Percentiles rank a stretch among this genome's conserved stretches.
phyloP scores from a whole-genome alignment of 306 rosid species.

The Herpetospermum pedunculosum region DNA sequence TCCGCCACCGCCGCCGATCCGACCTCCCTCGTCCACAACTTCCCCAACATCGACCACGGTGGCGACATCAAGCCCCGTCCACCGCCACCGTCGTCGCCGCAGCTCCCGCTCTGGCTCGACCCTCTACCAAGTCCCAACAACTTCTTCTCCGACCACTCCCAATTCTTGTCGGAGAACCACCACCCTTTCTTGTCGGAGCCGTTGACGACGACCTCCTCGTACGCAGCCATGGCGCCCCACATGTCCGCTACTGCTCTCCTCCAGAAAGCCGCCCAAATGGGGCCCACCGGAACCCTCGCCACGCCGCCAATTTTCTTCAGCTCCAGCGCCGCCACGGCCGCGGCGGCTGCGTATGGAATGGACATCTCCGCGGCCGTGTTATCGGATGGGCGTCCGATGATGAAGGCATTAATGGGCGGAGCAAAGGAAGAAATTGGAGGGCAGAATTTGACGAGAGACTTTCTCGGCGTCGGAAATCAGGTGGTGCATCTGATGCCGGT shows the following conservation, averaged over 20 bases:
- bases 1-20: background rate
- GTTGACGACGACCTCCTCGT: conserved; percentile 25
- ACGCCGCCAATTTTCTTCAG: conserved; percentile 3
- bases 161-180: background rate
- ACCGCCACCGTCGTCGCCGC: background rate
- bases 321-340: background rate
- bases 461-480: conserved; percentile 61
- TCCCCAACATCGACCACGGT: background rate
- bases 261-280: conserved; percentile 56
- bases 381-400: background rate
- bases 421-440: conserved; percentile 10
- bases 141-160: conserved; percentile 1
- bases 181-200: conserved; percentile 25
- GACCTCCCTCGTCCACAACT: background rate
- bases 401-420: background rate
- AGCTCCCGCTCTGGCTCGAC: conserved; percentile 33
- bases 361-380: background rate
- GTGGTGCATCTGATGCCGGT: conserved; percentile 23
- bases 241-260: conserved; percentile 60
- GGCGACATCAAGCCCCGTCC: conserved; percentile 12
- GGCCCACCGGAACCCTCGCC: conserved; percentile 27
- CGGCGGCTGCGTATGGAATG: conserved; percentile 13
- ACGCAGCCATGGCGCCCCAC: conserved; percentile 19
- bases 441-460: conserved; percentile 62
- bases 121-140: conserved; percentile 15